Base-by-base conservation (phyloP, 768 basidiomycete genomes). In the Fomitopsis serialis region DNA sequence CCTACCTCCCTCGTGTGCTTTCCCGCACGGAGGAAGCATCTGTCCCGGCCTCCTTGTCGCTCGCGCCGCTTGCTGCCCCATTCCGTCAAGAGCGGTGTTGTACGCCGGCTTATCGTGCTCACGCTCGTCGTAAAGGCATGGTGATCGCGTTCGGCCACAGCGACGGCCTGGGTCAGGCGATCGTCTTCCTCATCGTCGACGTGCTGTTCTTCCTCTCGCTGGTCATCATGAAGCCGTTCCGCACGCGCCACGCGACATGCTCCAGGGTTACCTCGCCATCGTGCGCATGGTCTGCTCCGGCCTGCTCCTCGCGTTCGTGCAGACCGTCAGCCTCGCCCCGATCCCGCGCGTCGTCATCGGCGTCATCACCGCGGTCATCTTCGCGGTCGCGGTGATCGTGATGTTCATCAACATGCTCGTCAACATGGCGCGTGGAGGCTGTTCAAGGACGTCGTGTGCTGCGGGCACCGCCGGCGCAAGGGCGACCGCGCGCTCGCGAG, bases 311-410 rank as follows among this genome's bases (percentile, higher is more conserved):
- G 81, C 89, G 0, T 97, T 94, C 67, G 70, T 92, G 45, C 77
- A 89, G 57, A 71, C 68, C 9, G 63, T 93, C 23, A 67, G 74
- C 6, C 76, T 94, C 32, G 70, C 75, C 17, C 75, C 92, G 37
- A 96, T 96, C 60, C 84, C 89, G 1, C 81, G 92, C 19, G 87
- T 89, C 1, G 85, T 80, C 32, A 84, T 97, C 52, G 92, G 92
- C 21, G 77, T 89, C 53, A 78, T 92, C 56, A 75, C 82, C 36
- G 81, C 84, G 12, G 80, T 87, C 29, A 74, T 92, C 35, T 87
- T 82, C 65, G 85, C 87, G 13, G 70, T 90, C 36, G 78, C 89
- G 0, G 76, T 89, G 27, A 55, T 94, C 44, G 68, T 91, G 52
- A 74, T 89, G 62, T 78, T 89, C 64, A 58, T 85, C 62, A 91